Conservation (phyloP, 306 rosid genomes). For the Prunus salicina region DNA sequence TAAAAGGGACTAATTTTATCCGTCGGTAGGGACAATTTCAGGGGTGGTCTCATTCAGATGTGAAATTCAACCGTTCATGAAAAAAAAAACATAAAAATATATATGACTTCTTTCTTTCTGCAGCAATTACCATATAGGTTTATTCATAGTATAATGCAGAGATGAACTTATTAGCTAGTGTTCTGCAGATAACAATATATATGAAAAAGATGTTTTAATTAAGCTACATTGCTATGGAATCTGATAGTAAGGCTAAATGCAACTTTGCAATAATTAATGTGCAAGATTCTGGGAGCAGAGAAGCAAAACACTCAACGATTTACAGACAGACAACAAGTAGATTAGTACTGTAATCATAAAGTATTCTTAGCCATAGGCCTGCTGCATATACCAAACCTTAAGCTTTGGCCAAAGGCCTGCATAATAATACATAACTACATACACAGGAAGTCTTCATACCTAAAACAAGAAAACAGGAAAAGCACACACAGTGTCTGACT, state of each 20-base stretch:
- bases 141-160: no score
- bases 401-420: slow-evolving; percentile 33
- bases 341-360: not conserved
- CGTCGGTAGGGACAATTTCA: not conserved
- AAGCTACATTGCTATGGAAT: no score
- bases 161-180: no score
- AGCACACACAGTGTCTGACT: slow-evolving; percentile 8
- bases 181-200: no score
- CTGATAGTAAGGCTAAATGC: no score
- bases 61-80: not conserved
- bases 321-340: not conserved
- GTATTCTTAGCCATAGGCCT: not conserved
- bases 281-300: not conserved
- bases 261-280: no score
- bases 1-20: not conserved
- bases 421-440: not conserved
- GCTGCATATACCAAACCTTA: slow-evolving; percentile 1
- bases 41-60: not conserved
- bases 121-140: not conserved
- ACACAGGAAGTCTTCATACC: not conserved
- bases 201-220: no score
- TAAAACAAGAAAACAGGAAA: slow-evolving; percentile 5
- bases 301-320: not conserved
- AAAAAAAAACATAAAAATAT: no score
- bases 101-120: not conserved